Percentiles rank a stretch among this genome's conserved stretches.
phyloP scores from a whole-genome alignment of 2,329 filamentous ascomycete genomes.

The Nothopassalora personata region DNA sequence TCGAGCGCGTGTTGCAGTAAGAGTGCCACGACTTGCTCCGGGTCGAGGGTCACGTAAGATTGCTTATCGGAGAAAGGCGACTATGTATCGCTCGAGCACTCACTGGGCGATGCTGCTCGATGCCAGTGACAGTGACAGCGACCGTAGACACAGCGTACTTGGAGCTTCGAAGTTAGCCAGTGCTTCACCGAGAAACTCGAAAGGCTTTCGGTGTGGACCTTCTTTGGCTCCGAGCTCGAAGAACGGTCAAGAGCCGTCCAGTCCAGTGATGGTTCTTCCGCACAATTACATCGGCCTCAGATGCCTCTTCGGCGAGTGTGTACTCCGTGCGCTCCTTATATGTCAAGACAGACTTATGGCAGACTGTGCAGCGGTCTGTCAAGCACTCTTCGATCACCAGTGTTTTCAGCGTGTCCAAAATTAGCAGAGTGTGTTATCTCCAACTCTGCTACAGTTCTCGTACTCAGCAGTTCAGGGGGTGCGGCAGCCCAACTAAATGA shows the following conservation, averaged over 20 bases:
- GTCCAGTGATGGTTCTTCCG: neutral
- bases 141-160: neutral
- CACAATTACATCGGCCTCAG: neutral
- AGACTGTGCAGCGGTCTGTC: neutral
- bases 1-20: neutral
- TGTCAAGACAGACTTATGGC: neutral
- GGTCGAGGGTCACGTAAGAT: neutral
- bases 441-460: too few species aligned
- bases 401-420: neutral
- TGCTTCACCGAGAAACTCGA: neutral
- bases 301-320: neutral
- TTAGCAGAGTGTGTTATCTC: neutral
- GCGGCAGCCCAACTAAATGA: too few species aligned
- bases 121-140: neutral
- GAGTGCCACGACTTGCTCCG: neutral
- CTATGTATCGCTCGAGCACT: neutral
- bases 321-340: neutral
- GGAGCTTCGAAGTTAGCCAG: neutral
- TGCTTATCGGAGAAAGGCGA: neutral
- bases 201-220: neutral
- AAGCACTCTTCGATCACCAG: neutral
- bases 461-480: too few species aligned
- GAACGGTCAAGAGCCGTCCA: neutral
- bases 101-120: neutral
- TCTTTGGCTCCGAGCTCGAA: neutral